Conservation (phyloP, 768 basidiomycete species). For the Rhodotorula toruloides region DNA sequence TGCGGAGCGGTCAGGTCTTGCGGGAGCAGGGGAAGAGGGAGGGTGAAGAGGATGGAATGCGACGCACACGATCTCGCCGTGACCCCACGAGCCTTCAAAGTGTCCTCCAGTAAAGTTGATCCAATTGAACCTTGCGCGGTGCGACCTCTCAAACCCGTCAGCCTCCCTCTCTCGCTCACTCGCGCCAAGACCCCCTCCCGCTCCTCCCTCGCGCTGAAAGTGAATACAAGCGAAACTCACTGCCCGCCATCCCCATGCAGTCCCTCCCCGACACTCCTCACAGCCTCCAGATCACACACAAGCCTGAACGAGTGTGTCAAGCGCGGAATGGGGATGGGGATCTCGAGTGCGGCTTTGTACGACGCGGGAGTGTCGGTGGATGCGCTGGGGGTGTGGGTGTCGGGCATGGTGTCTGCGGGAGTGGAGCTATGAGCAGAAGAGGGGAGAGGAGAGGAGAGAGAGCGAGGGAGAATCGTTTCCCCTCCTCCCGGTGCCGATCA, state of each 20-base stretch:
- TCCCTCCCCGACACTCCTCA: conserved; percentile 22
- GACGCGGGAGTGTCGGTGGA: not conserved
- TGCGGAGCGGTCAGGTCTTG: not conserved
- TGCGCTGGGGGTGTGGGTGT: not conserved
- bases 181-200: not conserved
- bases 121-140: conserved; percentile 13
- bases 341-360: not conserved
- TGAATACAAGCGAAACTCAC: not conserved
- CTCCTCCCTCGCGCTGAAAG: not conserved
- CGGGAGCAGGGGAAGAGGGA: not conserved
- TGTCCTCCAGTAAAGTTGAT: conserved; percentile 32
- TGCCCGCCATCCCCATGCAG: conserved; percentile 25
- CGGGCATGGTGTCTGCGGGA: no score
- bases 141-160: not conserved
- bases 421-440: no score
- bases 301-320: conserved; percentile 25
- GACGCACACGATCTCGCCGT: conserved; percentile 22
- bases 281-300: conserved; percentile 30
- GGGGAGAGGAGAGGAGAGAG: not conserved
- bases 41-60: not conserved
- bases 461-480: not conserved
- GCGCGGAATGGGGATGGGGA: conserved; percentile 9
- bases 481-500: no score
- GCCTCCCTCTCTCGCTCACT: not conserved
- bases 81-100: conserved; percentile 13